Evolutionary conservation across 2,329 filamentous ascomycete genomes (phyloP).

Genomic region (Sclerotinia sclerotiorum): DNA sequence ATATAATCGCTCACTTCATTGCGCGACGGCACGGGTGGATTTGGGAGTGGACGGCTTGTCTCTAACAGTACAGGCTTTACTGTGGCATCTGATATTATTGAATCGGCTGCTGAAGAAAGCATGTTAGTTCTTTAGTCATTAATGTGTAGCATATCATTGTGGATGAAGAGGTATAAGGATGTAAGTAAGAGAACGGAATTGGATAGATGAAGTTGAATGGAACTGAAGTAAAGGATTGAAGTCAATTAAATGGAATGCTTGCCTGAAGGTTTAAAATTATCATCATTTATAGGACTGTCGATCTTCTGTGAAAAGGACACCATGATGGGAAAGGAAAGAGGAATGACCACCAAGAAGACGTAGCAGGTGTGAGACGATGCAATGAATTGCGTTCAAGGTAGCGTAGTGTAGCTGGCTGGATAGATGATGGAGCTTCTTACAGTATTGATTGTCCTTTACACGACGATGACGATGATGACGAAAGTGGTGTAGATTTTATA

Average conservation of each 20-base stretch:
- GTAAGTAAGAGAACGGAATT: neutral
- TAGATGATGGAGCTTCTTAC: neutral
- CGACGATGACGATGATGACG: conserved; percentile 11
- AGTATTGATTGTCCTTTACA: neutral
- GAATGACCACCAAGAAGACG: neutral
- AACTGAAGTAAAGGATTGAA: neutral
- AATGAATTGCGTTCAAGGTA: neutral
- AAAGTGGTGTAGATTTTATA: neutral
- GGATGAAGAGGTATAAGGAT: neutral
- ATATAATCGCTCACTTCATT: conserved; percentile 69
- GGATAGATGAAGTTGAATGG: neutral
- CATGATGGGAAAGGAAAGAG: neutral
- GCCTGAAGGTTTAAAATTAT: neutral
- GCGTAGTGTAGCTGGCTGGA: neutral
- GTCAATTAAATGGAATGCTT: neutral
- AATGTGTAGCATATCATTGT: neutral
- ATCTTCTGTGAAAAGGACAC: conserved; percentile 1
- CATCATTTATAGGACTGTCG: neutral
- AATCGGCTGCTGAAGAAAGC: neutral
- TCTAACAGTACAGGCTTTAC: neutral
- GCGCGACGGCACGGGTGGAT: conserved; percentile 49
- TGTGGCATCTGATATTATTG: neutral
- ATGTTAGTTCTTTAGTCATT: neutral
- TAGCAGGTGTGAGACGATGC: neutral
- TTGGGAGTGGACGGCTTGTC: neutral